Evolutionary conservation across 2,329 filamentous ascomycete genomes (phyloP).

Genomic region (Davidsoniella eucalypti): DNA sequence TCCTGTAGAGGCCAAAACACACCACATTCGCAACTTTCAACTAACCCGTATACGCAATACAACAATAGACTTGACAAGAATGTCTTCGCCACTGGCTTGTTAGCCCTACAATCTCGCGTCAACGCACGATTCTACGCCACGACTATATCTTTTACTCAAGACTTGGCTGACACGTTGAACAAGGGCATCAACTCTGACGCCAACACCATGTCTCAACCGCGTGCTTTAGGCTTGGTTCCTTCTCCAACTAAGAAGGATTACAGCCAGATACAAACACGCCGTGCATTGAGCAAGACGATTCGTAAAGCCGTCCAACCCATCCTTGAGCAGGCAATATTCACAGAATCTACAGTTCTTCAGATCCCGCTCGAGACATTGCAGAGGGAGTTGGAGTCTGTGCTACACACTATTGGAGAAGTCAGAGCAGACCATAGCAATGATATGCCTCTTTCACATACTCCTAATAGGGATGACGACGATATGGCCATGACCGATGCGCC

Average conservation of each 20-base stretch:
- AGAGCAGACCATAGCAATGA: neutral
- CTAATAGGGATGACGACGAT: constrained; percentile 2
- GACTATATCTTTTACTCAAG: constrained; percentile 38
- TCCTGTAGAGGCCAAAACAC: neutral
- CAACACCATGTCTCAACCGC: constrained; percentile 16
- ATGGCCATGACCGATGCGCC: constrained; percentile 13
- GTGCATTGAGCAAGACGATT: constrained; percentile 76
- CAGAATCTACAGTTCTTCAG: constrained; percentile 66
- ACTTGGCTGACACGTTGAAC: constrained; percentile 38
- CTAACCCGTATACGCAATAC: neutral
- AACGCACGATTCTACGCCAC: constrained; percentile 41
- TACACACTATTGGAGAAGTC: constrained; percentile 48
- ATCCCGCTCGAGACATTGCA: constrained; percentile 54
- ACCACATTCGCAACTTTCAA: constrained; percentile 22
- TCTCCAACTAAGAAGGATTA: constrained; percentile 35
- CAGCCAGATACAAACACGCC: constrained; percentile 61
- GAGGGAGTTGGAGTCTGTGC: constrained; percentile 55
- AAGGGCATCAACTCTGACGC: constrained; percentile 32
- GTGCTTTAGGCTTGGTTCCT: constrained; percentile 25
- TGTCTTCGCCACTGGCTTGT: constrained; percentile 38
- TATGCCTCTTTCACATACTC: neutral
- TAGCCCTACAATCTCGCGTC: constrained; percentile 33
- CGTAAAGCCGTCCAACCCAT: constrained; percentile 66
- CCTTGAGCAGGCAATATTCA: constrained; percentile 57
- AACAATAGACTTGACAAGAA: constrained; percentile 43